Evolutionary conservation across 192 early-diverging fungal genomes (phyloP), one percentile per base, ranked within the genome.

Genomic region (Umbelopsis sp.): DNA sequence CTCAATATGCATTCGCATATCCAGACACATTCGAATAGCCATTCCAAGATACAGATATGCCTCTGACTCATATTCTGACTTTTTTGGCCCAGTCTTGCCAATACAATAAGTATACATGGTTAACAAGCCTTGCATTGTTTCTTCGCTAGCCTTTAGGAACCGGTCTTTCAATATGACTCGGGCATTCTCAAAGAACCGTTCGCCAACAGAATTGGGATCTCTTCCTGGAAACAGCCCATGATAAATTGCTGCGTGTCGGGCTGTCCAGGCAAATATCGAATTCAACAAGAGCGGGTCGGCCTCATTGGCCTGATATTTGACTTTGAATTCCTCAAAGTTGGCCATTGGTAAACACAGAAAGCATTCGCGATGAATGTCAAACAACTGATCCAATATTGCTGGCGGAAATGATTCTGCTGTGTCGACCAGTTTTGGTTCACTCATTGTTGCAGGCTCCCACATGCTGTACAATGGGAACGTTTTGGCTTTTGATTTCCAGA

Each of bases 41-140:
- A 75, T 23, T 9, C 74, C 74, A 1, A 75, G 35, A 44, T 70
- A 75, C 52, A 75, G 23, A 33, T 75, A 75, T 18, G 74, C 74
- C 27, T 75, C 68, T 3, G 74, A 75, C 45, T 70, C 61, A 46
- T 68, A 45, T 47, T 75, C 46, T 45, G 53, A 35, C 18, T 35
- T 61, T 35, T 37, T 61, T 0, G 55, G 55, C 15, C 23, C 33
- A 35, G 52, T 27, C 13, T 67, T 64, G 41, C 71, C 71, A 35
- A 67, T 52, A 47, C 48, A 53, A 49, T 75, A 64, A 2, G 49
- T 61, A 47, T 75, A 75, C 74, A 75, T 75, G 21, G 70, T 66
- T 11, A 75, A 23, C 10, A 69, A 52, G 6, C 52, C 67, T 4
- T 70, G 74, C 47, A 70, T 66, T 4, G 58, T 75, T 20, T 49